These are phyloP conservation scores for Carex myosuroides DNA, from an alignment of 176 grass and related monocot genomes.

Conservation along the genomic window DNA sequence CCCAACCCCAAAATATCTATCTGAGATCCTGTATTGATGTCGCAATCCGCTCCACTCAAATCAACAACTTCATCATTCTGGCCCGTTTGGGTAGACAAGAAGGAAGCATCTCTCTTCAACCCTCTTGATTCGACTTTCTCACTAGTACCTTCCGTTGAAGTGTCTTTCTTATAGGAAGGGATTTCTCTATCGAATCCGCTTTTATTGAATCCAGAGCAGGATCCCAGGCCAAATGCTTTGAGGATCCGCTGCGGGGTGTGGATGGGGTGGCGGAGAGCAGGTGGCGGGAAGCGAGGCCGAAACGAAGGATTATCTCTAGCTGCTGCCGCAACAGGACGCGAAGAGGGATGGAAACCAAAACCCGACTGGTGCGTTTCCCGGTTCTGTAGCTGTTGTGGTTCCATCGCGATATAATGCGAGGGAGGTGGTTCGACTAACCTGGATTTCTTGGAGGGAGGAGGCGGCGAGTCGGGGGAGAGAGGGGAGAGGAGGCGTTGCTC, in stretches of 20 bases:
- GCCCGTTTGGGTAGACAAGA: neutral
- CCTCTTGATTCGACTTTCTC: neutral
- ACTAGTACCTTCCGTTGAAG: neutral
- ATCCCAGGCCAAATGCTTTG: constrained; percentile 15
- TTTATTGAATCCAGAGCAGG: neutral
- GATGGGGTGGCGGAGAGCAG: neutral
- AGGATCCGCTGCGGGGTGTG: constrained; percentile 16
- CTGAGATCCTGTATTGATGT: neutral
- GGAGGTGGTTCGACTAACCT: neutral
- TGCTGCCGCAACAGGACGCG: neutral
- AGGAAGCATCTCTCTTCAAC: constrained; percentile 17
- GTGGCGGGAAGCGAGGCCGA: neutral
- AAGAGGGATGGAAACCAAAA: neutral
- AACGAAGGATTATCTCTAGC: neutral
- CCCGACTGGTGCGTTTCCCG: neutral
- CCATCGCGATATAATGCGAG: neutral
- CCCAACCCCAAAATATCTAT: neutral
- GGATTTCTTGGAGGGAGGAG: constrained; percentile 23
- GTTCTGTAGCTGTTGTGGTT: neutral
- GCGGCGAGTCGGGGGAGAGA: neutral
- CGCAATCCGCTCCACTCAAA: neutral
- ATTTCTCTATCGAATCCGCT: neutral
- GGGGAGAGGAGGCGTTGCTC: neutral
- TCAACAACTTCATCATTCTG: constrained; percentile 8
- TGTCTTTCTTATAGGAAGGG: neutral